Conservation (phyloP, 768 basidiomycete genomes). For the Ephemerocybe angulata region DNA sequence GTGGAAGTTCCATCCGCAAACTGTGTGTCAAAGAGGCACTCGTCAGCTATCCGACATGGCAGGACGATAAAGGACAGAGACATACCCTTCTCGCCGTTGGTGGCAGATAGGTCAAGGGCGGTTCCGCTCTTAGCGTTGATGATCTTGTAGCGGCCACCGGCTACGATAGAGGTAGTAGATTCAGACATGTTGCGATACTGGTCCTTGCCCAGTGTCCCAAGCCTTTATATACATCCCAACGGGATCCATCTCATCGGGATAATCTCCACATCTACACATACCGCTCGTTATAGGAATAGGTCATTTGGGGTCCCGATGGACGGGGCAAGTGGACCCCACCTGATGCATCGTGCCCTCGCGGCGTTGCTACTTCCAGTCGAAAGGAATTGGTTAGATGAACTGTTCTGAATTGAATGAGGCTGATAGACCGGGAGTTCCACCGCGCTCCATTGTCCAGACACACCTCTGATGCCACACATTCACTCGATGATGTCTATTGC, state of each 20-base stretch:
- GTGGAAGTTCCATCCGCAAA: slow-evolving; percentile 47
- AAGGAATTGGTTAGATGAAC: too few relatives aligned
- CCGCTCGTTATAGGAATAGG: neutral
- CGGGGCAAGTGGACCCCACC: too few relatives aligned
- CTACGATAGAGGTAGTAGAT: slow-evolving; percentile 17
- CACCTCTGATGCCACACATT: too few relatives aligned
- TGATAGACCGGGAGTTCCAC: too few relatives aligned
- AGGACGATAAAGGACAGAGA: slow-evolving; percentile 1
- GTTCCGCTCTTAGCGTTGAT: slow-evolving; percentile 51
- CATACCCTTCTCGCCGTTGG: slow-evolving; percentile 44
- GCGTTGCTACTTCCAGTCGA: too few relatives aligned
- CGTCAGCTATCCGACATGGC: neutral
- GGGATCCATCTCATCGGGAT: neutral
- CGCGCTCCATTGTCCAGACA: too few relatives aligned
- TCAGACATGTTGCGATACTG: neutral
- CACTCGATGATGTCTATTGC: too few relatives aligned
- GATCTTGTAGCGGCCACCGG: slow-evolving; percentile 42
- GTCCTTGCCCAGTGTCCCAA: neutral
- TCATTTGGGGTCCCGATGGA: neutral
- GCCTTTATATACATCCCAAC: neutral
- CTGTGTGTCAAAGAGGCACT: slow-evolving; percentile 23
- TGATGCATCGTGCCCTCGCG: too few relatives aligned
- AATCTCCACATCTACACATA: neutral
- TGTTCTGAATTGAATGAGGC: too few relatives aligned
- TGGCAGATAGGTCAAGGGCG: slow-evolving; percentile 53